These are phyloP conservation scores for Candida caryicola DNA, from an alignment of 805 yeast species.

Conservation along the genomic window DNA sequence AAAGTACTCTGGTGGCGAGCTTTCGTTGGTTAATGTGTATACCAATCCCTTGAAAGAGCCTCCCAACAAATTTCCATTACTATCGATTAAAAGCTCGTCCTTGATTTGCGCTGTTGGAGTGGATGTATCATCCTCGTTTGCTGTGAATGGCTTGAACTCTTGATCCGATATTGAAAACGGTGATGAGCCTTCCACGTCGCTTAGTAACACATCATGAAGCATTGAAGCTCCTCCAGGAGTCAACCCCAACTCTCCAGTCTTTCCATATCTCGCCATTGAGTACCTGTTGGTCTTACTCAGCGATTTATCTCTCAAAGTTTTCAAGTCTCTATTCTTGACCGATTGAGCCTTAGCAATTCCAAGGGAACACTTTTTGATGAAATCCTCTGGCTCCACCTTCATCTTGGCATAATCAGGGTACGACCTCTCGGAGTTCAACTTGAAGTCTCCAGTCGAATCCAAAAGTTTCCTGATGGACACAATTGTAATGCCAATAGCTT, in stretches of 20 bases:
- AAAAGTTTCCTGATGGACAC: conserved; percentile 50
- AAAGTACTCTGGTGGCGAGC: conserved; percentile 61
- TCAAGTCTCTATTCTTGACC: conserved; percentile 22
- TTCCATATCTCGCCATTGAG: conserved; percentile 51
- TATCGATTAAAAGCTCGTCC: conserved; percentile 51
- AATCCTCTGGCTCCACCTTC: conserved; percentile 56
- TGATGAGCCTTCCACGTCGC: conserved; percentile 25
- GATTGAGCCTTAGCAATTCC: conserved; percentile 50
- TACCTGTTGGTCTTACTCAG: conserved; percentile 34
- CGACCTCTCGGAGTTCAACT: conserved; percentile 53
- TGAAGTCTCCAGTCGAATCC: conserved; percentile 63
- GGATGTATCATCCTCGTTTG: conserved; percentile 11
- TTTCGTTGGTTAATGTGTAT: conserved; percentile 63
- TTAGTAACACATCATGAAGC: conserved; percentile 31
- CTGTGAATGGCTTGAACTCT: conserved; percentile 36
- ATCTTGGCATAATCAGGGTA: conserved; percentile 64
- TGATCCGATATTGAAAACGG: conserved; percentile 34
- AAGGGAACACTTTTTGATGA: conserved; percentile 57
- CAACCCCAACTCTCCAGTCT: conserved; percentile 46
- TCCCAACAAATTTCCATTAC: conserved; percentile 55
- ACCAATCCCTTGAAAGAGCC: conserved; percentile 71
- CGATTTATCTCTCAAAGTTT: conserved; percentile 17
- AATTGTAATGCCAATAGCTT: conserved; percentile 49
- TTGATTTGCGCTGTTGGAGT: conserved; percentile 17
- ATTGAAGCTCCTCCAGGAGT: conserved; percentile 49